phyloP scores from a whole-genome alignment of 1,284 basidiomycete genomes.

The Sanghuangporus baumii region DNA sequence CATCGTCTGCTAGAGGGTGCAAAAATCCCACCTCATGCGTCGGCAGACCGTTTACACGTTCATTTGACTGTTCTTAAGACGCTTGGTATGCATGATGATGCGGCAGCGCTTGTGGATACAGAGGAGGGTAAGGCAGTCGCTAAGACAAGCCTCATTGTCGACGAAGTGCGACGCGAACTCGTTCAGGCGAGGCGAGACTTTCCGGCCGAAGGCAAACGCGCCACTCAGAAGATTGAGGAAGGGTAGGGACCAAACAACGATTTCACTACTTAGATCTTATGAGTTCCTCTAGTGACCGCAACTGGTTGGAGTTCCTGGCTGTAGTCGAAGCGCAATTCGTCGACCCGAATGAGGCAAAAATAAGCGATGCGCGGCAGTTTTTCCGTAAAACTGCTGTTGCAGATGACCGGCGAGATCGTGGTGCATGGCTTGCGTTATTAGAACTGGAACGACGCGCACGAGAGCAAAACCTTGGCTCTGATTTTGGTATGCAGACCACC shows the following conservation, averaged over 20 bases:
- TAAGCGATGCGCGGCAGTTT: conserved; percentile 42
- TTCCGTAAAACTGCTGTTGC: conserved; percentile 50
- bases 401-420: conserved; percentile 67
- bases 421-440: conserved; percentile 61
- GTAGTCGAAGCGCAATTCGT: conserved; percentile 63
- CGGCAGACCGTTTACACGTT: conserved; percentile 71
- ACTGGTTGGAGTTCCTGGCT: conserved; percentile 79
- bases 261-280: neutral
- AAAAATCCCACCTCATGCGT: conserved; percentile 53
- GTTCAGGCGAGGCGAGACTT: conserved; percentile 48
- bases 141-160: conserved; percentile 65
- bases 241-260: conserved; percentile 40
- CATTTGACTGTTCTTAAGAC: conserved; percentile 68
- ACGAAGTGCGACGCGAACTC: conserved; percentile 69
- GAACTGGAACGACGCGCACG: conserved; percentile 62
- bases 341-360: conserved; percentile 25
- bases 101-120: conserved; percentile 60
- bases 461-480: conserved; percentile 30
- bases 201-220: conserved; percentile 54
- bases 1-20: conserved; percentile 59
- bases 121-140: conserved; percentile 63
- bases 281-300: conserved; percentile 57
- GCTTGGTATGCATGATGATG: conserved; percentile 62
- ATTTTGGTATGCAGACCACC: neutral
- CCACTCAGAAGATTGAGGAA: conserved; percentile 49